A percentile compares a stretch with the other conserved stretches of the same genome.
Evolutionary conservation across 208 protist species (phyloP).

Genomic region (Leishmania guyanensis): DNA sequence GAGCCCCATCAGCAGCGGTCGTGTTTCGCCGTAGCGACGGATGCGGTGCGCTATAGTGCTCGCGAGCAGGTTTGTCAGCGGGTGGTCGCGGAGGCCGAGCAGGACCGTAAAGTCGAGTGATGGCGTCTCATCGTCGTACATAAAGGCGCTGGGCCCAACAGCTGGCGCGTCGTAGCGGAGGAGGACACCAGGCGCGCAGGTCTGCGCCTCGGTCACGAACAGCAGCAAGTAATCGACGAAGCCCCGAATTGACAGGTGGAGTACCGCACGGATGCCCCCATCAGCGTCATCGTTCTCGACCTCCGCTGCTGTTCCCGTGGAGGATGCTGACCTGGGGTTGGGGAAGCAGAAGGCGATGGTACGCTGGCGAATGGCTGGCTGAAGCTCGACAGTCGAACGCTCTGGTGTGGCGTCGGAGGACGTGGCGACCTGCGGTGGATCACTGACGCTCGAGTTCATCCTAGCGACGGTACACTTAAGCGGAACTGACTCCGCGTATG

Average conservation of each 20-base stretch:
- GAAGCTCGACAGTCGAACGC: constrained; percentile 14
- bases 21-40: constrained; percentile 44
- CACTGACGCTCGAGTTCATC: background rate
- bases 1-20: constrained; percentile 69
- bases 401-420: background rate
- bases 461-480: background rate
- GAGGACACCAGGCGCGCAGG: constrained; percentile 67
- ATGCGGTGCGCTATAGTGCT: constrained; percentile 57
- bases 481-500: background rate
- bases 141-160: constrained; percentile 22
- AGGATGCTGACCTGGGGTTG: background rate
- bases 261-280: background rate
- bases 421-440: background rate
- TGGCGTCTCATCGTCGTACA: constrained; percentile 43
- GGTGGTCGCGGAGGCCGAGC: constrained; percentile 78
- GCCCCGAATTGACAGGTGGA: constrained; percentile 70
- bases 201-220: constrained; percentile 71
- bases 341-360: constrained; percentile 19
- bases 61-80: constrained; percentile 73
- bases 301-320: background rate
- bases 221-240: constrained; percentile 73
- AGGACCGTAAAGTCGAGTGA: constrained; percentile 57
- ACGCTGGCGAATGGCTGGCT: constrained; percentile 25
- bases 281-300: background rate
- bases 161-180: constrained; percentile 49